Percentiles rank a stretch among this genome's conserved stretches.
These are phyloP conservation scores for Crithidia brevicula DNA, from an alignment of 208 protist genomes.

Conservation along the genomic window DNA sequence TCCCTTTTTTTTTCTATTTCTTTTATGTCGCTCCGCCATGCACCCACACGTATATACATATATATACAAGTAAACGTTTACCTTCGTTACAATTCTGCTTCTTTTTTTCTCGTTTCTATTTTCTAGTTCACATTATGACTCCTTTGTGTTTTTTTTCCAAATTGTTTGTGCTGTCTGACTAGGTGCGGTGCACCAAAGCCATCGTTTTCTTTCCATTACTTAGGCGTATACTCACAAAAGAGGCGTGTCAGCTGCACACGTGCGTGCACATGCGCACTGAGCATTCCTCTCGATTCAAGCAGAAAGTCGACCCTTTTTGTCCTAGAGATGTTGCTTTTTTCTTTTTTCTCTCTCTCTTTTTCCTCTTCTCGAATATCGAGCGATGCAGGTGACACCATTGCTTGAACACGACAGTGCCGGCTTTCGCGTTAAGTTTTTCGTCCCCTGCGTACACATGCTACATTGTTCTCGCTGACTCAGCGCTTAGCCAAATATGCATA, in stretches of 20 bases:
- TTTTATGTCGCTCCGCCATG: no score
- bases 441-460: no score
- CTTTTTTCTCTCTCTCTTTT: neutral
- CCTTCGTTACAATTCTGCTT: neutral
- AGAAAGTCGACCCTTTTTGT: no score
- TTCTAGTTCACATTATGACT: slow-evolving; percentile 7
- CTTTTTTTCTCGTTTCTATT: slow-evolving; percentile 22
- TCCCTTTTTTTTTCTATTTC: slow-evolving; percentile 3
- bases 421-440: neutral
- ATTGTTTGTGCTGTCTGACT: neutral
- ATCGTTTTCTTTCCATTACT: neutral
- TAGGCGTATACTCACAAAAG: no score
- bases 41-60: no score
- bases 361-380: neutral
- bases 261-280: no score
- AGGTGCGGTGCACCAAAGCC: neutral
- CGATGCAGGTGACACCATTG: neutral
- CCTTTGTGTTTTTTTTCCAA: neutral
- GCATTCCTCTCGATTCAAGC: no score
- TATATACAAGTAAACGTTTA: no score
- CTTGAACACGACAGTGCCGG: neutral
- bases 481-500: no score
- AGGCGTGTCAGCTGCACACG: no score
- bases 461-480: no score
- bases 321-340: neutral